These are phyloP conservation scores for Schizosaccharomyces octosporus DNA, from an alignment of 805 yeast genomes.

Conservation along the genomic window DNA sequence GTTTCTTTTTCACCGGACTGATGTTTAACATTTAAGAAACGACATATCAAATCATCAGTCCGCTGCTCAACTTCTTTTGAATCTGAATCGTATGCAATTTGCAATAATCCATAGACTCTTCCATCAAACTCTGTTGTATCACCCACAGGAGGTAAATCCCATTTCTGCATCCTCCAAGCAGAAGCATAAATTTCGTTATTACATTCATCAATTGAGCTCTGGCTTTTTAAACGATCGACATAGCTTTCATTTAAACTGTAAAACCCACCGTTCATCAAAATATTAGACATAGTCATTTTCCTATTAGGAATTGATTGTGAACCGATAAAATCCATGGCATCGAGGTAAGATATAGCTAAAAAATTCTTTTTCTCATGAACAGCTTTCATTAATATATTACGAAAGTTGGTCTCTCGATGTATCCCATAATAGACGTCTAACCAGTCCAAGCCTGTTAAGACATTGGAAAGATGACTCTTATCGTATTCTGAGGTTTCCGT, in stretches of 20 bases:
- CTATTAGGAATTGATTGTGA: constrained; percentile 4
- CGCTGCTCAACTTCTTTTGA: no score
- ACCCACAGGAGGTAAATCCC: constrained; percentile 36
- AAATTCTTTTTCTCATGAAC: constrained; percentile 8
- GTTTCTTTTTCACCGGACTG: no score
- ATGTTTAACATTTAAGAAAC: no score
- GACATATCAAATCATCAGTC: no score
- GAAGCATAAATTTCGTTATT: constrained; percentile 23
- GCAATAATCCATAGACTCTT: no score
- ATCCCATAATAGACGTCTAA: constrained; percentile 41
- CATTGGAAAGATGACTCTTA: constrained; percentile 8
- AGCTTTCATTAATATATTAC: constrained; percentile 21
- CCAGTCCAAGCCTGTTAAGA: constrained; percentile 34
- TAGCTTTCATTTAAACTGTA: constrained; percentile 30
- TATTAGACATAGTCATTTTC: background rate
- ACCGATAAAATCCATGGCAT: constrained; percentile 28
- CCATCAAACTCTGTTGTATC: no score
- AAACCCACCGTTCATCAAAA: constrained; percentile 10
- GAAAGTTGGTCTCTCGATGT: constrained; percentile 31
- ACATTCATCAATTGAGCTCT: constrained; percentile 6
- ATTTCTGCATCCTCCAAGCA: constrained; percentile 52
- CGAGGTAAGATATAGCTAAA: constrained; percentile 27
- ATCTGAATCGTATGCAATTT: no score
- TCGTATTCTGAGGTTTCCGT: constrained; percentile 7
- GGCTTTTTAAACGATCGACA: constrained; percentile 5